These are phyloP conservation scores for Leccinum pellstonianum DNA, from an alignment of 768 basidiomycete species.

Conservation along the genomic window DNA sequence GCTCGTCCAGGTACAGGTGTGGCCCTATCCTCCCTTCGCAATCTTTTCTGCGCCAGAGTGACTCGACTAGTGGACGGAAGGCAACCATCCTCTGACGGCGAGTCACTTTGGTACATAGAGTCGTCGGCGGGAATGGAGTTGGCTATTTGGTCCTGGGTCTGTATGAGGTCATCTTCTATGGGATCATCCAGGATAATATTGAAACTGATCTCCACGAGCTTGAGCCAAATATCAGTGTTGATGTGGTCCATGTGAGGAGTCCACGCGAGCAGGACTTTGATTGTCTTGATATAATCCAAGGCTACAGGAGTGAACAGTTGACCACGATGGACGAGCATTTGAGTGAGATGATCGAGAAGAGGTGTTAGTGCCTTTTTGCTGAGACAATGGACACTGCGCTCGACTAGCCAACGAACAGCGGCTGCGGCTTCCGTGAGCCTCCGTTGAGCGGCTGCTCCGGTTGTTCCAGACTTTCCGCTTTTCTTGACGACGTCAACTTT, in stretches of 20 bases:
- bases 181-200: conserved; percentile 71
- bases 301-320: conserved; percentile 63
- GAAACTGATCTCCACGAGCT: conserved; percentile 68
- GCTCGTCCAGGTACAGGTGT: conserved; percentile 19
- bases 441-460: conserved; percentile 48
- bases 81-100: conserved; percentile 30
- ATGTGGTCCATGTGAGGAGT: conserved; percentile 79
- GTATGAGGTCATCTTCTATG: conserved; percentile 35
- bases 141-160: conserved; percentile 24
- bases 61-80: conserved; percentile 30
- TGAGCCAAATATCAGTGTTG: conserved; percentile 62
- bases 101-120: conserved; percentile 36
- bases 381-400: conserved; percentile 56
- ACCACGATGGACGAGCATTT: conserved; percentile 53
- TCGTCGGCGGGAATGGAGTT: conserved; percentile 14
- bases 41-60: conserved; percentile 26
- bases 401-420: conserved; percentile 70
- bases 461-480: conserved; percentile 39
- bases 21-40: conserved; percentile 20
- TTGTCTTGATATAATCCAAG: conserved; percentile 77
- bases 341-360: conserved; percentile 63
- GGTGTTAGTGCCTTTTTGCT: conserved; percentile 53
- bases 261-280: conserved; percentile 63
- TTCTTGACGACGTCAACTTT: conserved; percentile 45
- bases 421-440: conserved; percentile 67